phyloP scores from a whole-genome alignment of 352 stramenopile species.

The Phytophthora podocarpi region DNA sequence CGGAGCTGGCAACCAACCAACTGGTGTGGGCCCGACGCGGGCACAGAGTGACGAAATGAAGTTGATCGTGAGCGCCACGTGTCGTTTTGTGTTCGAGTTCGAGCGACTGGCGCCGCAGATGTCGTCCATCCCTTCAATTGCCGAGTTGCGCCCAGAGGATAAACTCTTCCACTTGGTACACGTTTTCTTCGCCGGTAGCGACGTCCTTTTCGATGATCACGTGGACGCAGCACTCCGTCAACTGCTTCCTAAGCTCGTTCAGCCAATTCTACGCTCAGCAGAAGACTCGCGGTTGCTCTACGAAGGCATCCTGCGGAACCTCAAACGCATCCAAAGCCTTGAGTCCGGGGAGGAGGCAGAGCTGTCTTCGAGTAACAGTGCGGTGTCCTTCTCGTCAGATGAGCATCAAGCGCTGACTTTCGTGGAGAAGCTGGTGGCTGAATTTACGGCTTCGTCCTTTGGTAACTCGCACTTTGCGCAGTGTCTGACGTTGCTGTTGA shows the following conservation, averaged over 20 bases:
- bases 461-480: slow-evolving; percentile 68
- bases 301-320: slow-evolving; percentile 51
- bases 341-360: slow-evolving; percentile 26
- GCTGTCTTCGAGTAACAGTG: not conserved
- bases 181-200: slow-evolving; percentile 71
- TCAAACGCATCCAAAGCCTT: slow-evolving; percentile 55
- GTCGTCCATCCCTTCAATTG: slow-evolving; percentile 23
- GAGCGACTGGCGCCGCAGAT: slow-evolving; percentile 37
- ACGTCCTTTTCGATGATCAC: slow-evolving; percentile 74
- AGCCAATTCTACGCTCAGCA: slow-evolving; percentile 34
- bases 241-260: slow-evolving; percentile 53
- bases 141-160: slow-evolving; percentile 53
- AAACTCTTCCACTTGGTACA: slow-evolving; percentile 80
- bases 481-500: slow-evolving; percentile 65
- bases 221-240: slow-evolving; percentile 58
- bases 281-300: slow-evolving; percentile 41
- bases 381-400: slow-evolving; percentile 46
- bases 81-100: slow-evolving; percentile 66
- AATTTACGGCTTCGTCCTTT: slow-evolving; percentile 76
- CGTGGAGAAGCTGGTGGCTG: slow-evolving; percentile 63
- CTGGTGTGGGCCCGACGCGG: slow-evolving; percentile 36
- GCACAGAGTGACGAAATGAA: slow-evolving; percentile 75
- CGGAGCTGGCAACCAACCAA: slow-evolving; percentile 16
- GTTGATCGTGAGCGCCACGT: slow-evolving; percentile 71
- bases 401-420: slow-evolving; percentile 69